These are phyloP conservation scores for Backusella sp. DNA, from an alignment of 192 early-diverging fungal genomes.

Conservation along the genomic window DNA sequence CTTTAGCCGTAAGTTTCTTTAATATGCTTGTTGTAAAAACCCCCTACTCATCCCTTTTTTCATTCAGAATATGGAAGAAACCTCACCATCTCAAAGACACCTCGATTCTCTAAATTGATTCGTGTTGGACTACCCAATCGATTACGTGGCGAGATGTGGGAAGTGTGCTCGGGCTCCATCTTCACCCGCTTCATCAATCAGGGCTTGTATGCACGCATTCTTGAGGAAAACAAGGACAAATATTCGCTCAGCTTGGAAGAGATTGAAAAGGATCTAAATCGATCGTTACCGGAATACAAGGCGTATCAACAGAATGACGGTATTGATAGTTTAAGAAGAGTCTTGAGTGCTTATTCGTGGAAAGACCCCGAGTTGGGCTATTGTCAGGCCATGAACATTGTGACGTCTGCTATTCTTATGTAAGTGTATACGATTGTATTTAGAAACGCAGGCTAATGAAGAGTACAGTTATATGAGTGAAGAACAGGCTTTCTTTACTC, in stretches of 20 bases:
- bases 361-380: constrained; percentile 81
- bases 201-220: constrained; percentile 72
- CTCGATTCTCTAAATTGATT: constrained; percentile 80
- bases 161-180: constrained; percentile 80
- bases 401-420: constrained; percentile 81
- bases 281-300: constrained; percentile 80
- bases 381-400: constrained; percentile 96
- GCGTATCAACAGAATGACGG: constrained; percentile 82
- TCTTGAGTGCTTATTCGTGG: constrained; percentile 70
- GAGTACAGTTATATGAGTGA: constrained; percentile 64
- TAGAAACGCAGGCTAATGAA: neutral
- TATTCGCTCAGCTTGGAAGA: constrained; percentile 78
- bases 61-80: constrained; percentile 69
- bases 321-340: constrained; percentile 78
- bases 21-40: too few relatives aligned
- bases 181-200: constrained; percentile 75
- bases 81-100: constrained; percentile 72
- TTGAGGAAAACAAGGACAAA: constrained; percentile 58
- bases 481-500: constrained; percentile 89
- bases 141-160: constrained; percentile 91
- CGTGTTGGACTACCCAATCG: constrained; percentile 79
- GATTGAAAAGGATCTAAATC: constrained; percentile 90
- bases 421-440: neutral
- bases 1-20: constrained; percentile 38
- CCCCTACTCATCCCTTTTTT: too few relatives aligned